These are phyloP conservation scores for Euphorbia lathyris DNA, from an alignment of 345 rosid species.

Conservation along the genomic window DNA sequence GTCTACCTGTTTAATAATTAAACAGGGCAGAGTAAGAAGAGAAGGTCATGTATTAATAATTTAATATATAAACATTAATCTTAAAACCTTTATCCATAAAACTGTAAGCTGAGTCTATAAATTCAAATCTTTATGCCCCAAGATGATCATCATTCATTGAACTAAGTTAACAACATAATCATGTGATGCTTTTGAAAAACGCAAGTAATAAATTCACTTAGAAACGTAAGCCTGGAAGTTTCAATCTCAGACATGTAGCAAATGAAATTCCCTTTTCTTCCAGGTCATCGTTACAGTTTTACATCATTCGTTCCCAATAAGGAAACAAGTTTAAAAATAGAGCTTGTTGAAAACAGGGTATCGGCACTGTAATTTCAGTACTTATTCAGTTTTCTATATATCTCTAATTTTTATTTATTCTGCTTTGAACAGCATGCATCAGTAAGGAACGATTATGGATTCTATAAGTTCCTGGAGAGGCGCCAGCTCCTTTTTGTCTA, in stretches of 20 bases:
- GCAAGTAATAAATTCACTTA: neutral
- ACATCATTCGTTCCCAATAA: neutral
- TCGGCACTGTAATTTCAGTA: neutral
- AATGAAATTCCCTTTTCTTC: neutral
- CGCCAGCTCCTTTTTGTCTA: slow-evolving; percentile 97
- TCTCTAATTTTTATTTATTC: slow-evolving; percentile 4
- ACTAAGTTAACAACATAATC: too few relatives aligned
- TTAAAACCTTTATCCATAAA: too few relatives aligned
- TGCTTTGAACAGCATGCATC: neutral
- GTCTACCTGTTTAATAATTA: too few relatives aligned
- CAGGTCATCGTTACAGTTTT: neutral
- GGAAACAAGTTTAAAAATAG: slow-evolving; percentile 4
- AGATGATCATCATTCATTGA: too few relatives aligned
- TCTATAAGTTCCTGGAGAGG: slow-evolving; percentile 97
- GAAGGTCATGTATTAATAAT: too few relatives aligned
- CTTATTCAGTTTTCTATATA: neutral
- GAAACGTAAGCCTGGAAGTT: neutral
- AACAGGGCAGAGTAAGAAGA: too few relatives aligned
- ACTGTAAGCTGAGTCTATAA: too few relatives aligned
- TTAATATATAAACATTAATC: too few relatives aligned
- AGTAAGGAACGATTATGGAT: slow-evolving; percentile 78
- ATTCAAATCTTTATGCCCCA: too few relatives aligned
- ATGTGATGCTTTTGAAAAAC: too few relatives aligned
- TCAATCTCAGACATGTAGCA: neutral
- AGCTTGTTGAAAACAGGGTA: neutral